Conservation (phyloP, 2,329 filamentous ascomycete genomes). For the Botrytis paeoniae region DNA sequence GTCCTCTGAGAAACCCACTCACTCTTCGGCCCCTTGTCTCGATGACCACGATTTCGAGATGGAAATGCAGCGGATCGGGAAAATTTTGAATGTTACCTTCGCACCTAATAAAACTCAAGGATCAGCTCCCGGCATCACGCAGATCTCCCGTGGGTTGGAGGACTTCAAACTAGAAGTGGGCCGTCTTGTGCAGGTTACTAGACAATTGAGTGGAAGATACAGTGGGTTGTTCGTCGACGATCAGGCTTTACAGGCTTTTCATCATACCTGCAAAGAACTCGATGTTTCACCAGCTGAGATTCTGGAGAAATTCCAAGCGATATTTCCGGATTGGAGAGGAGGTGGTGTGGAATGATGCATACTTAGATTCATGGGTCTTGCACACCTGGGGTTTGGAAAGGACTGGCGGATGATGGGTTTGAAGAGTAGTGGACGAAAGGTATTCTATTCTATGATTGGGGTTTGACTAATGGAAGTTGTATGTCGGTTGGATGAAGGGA, state of each 20-base stretch:
- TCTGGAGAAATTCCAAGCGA: not conserved
- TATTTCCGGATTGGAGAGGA: not conserved
- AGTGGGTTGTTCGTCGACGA: not conserved
- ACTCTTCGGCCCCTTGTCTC: not conserved
- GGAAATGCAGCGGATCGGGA: not conserved
- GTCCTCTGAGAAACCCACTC: not conserved
- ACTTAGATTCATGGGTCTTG: not conserved
- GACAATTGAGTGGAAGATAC: not conserved
- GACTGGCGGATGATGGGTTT: not conserved
- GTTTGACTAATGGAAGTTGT: not conserved
- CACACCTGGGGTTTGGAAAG: not conserved
- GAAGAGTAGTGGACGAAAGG: not conserved
- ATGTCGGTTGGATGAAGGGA: not conserved
- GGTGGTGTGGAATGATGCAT: not conserved
- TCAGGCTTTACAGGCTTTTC: not conserved
- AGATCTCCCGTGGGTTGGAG: not conserved
- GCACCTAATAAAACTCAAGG: not conserved
- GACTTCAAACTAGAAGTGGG: not conserved
- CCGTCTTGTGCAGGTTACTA: not conserved
- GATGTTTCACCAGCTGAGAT: not conserved
- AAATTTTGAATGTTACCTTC: not conserved
- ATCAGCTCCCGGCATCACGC: not conserved
- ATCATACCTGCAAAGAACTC: not conserved
- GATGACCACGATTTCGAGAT: not conserved
- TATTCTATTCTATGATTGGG: not conserved